Base-by-base conservation (phyloP, 306 rosid species). In the Ceratonia siliqua region DNA sequence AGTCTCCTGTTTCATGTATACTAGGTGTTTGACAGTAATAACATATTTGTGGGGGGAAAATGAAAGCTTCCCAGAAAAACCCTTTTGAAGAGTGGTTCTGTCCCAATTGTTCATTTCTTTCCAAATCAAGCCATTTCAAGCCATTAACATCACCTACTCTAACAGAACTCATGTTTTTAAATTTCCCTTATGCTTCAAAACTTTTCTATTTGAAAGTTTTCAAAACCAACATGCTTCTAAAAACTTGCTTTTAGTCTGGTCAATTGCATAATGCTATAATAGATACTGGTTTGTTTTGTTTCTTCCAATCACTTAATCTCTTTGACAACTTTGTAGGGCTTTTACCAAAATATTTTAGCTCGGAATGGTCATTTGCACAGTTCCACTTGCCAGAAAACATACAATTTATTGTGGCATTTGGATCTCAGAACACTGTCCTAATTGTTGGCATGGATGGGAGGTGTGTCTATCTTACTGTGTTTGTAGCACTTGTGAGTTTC, bases 361-460 rank as follows among this genome's bases (percentile, higher is more conserved):
- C 97, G 13, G 99, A 94, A 79, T 90, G 99, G 99, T 94, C 99
- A 74, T 90, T 94, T 86, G 93, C 99, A 17, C 95, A 57, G 83
- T 88, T 90, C 86, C 99, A 62, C 84, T 81, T 92, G 75, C 93
- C 95, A 46, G 96, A 87, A 68, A 87, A 74, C 71, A 82, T 92
- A 35, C 86, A 77, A 66, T 92, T 81, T 76, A 90, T 92, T 68
- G 94, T 90, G 54, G 90, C 99, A 42, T 94, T 94, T 76, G 99
- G 99, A 79, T 79, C 95, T 67, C 93, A 83, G 72, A 90, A 92
- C 83, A 70, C 83, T 12, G 72, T 92, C 65, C 63, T 94, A 56
- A 75, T 90, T 50, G 88, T 82, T 72, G 96, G 99, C 76, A 78
- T 90, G 88, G 87, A 94, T 90, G 99, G 99, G 79, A 92, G 96